A percentile compares a stretch with the other conserved stretches of the same genome.
Conservation (phyloP, 83 land plant species). For the Picea abies region DNA sequence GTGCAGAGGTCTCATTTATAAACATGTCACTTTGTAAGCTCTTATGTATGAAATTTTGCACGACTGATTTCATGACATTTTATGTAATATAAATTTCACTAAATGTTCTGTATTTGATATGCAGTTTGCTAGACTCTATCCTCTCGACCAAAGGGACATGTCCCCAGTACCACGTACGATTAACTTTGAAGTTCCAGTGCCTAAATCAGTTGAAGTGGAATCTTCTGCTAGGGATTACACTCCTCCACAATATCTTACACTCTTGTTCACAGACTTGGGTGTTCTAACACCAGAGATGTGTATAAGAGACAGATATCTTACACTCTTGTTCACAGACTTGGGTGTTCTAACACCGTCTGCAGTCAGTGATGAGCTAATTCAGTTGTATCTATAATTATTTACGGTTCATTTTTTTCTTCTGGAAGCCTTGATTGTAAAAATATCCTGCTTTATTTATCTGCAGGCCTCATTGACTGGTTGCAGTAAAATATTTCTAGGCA, state of each 20-base stretch:
- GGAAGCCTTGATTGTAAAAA: background rate
- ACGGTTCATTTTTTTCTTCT: background rate
- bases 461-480: background rate
- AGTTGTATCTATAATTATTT: slow-evolving; percentile 73
- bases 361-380: slow-evolving; percentile 97
- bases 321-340: slow-evolving; percentile 93
- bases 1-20: background rate
- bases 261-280: slow-evolving; percentile 95
- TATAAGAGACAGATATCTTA: too few relatives aligned
- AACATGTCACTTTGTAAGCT: background rate
- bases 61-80: background rate
- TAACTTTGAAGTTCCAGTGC: slow-evolving; percentile 80
- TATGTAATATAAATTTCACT: background rate
- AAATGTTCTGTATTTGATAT: slow-evolving; percentile 2
- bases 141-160: slow-evolving; percentile 93
- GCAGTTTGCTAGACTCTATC: slow-evolving; percentile 97
- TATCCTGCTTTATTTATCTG: slow-evolving; percentile 1
- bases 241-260: slow-evolving; percentile 91
- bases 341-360: slow-evolving; percentile 97
- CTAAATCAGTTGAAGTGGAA: slow-evolving; percentile 67
- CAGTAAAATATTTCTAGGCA: background rate
- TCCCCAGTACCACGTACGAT: slow-evolving; percentile 74
- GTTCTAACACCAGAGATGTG: slow-evolving; percentile 95
- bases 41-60: background rate
- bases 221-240: slow-evolving; percentile 91